Percentiles rank a stretch among this genome's conserved stretches.
These are phyloP conservation scores for Amylostereum chailletii DNA, from an alignment of 1,284 basidiomycete genomes.

Conservation along the genomic window DNA sequence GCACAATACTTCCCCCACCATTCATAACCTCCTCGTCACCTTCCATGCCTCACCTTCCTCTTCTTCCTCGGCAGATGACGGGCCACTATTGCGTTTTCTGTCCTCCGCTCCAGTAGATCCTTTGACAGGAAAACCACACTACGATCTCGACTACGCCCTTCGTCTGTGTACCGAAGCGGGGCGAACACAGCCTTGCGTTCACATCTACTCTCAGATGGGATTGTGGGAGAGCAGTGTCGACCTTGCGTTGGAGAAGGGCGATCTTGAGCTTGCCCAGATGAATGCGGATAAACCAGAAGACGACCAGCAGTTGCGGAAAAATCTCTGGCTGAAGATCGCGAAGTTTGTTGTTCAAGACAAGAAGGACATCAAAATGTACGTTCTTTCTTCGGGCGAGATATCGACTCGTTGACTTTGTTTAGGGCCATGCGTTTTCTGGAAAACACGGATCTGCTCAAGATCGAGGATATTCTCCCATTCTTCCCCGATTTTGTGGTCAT, in stretches of 20 bases:
- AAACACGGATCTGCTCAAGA: conserved; percentile 89
- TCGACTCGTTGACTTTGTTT: conserved; percentile 6
- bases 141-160: conserved; percentile 94
- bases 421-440: conserved; percentile 97
- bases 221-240: conserved; percentile 95
- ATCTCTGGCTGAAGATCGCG: conserved; percentile 97
- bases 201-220: conserved; percentile 98
- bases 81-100: conserved; percentile 79
- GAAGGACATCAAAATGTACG: conserved; percentile 94
- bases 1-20: conserved; percentile 73
- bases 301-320: conserved; percentile 81
- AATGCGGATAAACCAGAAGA: conserved; percentile 93
- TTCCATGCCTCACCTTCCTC: conserved; percentile 59
- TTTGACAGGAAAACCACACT: conserved; percentile 81
- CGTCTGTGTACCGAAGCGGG: conserved; percentile 82
- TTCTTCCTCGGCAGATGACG: conserved; percentile 56
- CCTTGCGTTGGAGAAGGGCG: conserved; percentile 87
- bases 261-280: conserved; percentile 86
- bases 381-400: conserved; percentile 12
- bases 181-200: conserved; percentile 85
- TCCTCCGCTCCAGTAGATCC: conserved; percentile 79
- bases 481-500: conserved; percentile 99
- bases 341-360: conserved; percentile 96
- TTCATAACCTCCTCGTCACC: conserved; percentile 92
- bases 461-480: conserved; percentile 98